Evolutionary conservation across 371 early-diverging fungal genomes (phyloP).

Genomic region (Mucor sp.): DNA sequence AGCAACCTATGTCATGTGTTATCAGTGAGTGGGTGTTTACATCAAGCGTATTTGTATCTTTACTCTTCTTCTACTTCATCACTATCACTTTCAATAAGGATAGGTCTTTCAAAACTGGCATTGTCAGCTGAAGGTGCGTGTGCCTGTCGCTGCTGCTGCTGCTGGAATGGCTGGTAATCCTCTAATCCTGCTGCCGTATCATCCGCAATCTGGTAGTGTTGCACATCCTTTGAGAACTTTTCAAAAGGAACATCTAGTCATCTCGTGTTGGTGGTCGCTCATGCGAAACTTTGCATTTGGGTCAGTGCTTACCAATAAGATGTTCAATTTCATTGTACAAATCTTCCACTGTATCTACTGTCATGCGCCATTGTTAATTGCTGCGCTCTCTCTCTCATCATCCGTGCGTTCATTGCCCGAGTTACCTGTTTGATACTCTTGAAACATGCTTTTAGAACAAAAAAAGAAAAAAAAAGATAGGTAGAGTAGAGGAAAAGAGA

Average conservation of each 20-base stretch:
- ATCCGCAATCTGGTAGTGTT: not conserved
- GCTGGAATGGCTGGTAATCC: not conserved
- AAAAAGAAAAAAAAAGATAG: not conserved
- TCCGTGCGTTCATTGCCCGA: not conserved
- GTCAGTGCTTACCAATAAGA: conserved; percentile 14
- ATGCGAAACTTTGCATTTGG: no score
- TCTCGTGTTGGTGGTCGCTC: not conserved
- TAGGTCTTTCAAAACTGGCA: conserved; percentile 17
- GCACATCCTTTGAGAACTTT: not conserved
- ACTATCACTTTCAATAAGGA: conserved; percentile 27
- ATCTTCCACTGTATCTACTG: conserved; percentile 17
- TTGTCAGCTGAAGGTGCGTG: not conserved
- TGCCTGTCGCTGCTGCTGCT: not conserved
- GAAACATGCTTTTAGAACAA: not conserved
- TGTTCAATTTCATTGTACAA: conserved; percentile 25
- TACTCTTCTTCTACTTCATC: conserved; percentile 30
- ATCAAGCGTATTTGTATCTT: not conserved
- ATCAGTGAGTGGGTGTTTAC: not conserved
- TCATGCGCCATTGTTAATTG: not conserved
- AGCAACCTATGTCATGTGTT: not conserved
- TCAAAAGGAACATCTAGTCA: conserved; percentile 17
- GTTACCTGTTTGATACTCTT: conserved; percentile 7
- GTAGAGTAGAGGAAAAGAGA: not conserved
- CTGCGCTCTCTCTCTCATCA: no score
- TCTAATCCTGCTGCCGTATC: not conserved